These are phyloP conservation scores for Gossypium gossypioides DNA, from an alignment of 441 rosid genomes.

Conservation along the genomic window DNA sequence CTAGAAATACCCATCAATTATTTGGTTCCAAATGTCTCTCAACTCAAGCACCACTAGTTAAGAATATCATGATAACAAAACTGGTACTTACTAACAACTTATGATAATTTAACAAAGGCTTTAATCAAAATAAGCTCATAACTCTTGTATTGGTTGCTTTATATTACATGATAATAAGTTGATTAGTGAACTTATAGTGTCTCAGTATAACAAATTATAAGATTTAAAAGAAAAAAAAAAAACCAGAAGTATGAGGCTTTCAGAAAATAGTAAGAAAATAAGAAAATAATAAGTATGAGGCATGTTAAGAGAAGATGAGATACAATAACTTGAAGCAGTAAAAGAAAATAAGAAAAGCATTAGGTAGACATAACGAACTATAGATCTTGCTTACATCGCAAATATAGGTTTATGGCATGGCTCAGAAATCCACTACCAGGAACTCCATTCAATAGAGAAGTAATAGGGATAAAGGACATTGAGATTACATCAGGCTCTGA, in stretches of 20 bases:
- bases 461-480: conserved; percentile 82
- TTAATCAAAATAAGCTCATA: not conserved
- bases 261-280: conserved; percentile 24
- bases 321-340: not conserved
- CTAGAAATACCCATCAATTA: not conserved
- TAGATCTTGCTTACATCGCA: conserved; percentile 56
- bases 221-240: not conserved
- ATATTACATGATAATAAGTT: not conserved
- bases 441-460: conserved; percentile 84
- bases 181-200: not conserved
- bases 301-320: conserved; percentile 49
- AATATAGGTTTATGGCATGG: conserved; percentile 88
- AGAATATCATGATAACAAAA: not conserved
- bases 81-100: not conserved
- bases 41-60: not conserved
- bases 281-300: conserved; percentile 47
- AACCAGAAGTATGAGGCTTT: not conserved
- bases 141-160: not conserved
- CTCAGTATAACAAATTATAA: not conserved
- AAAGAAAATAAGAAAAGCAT: not conserved
- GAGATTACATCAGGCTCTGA: conserved; percentile 82
- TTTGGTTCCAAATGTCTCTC: not conserved
- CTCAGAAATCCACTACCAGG: conserved; percentile 82
- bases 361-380: not conserved
- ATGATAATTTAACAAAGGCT: not conserved